phyloP scores from a whole-genome alignment of 208 protist species.

The Trichomonas tenax region DNA sequence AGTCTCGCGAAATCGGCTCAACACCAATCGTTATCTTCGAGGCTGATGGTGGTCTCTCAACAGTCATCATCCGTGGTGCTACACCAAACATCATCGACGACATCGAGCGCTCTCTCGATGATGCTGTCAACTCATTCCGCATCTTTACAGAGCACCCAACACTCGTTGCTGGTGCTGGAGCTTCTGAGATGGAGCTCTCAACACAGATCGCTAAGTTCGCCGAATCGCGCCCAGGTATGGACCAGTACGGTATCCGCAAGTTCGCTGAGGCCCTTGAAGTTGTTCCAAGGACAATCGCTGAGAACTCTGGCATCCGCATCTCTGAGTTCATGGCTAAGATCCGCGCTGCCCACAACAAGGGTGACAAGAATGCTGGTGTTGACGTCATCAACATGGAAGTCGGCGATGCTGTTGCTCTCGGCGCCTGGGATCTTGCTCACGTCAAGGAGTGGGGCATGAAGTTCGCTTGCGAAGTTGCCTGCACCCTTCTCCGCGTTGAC shows the following conservation, averaged over 20 bases:
- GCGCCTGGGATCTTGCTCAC: neutral
- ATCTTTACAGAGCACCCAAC: conserved; percentile 55
- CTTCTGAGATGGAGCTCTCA: conserved; percentile 80
- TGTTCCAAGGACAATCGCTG: conserved; percentile 83
- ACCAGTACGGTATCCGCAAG: conserved; percentile 92
- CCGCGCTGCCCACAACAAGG: conserved; percentile 64
- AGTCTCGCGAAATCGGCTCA: conserved; percentile 80
- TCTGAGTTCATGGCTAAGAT: conserved; percentile 76
- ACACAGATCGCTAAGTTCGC: conserved; percentile 28
- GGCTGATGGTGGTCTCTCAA: conserved; percentile 56
- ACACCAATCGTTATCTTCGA: conserved; percentile 40
- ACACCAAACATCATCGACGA: conserved; percentile 94
- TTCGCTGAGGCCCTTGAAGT: conserved; percentile 82
- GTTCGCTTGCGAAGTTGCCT: neutral
- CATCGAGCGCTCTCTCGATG: conserved; percentile 61
- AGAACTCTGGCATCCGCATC: conserved; percentile 83
- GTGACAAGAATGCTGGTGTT: conserved; percentile 66
- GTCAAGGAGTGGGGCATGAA: neutral
- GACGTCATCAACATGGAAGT: conserved; percentile 51
- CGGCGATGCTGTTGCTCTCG: neutral
- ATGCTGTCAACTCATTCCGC: conserved; percentile 94
- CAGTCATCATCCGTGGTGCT: conserved; percentile 91
- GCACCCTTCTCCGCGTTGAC: conserved; percentile 9
- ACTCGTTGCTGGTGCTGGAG: conserved; percentile 86
- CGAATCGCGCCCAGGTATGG: conserved; percentile 49